A percentile compares a stretch with the other conserved stretches of the same genome.
Conservation (phyloP, 257 asterid species). For the Plantago elongata region DNA sequence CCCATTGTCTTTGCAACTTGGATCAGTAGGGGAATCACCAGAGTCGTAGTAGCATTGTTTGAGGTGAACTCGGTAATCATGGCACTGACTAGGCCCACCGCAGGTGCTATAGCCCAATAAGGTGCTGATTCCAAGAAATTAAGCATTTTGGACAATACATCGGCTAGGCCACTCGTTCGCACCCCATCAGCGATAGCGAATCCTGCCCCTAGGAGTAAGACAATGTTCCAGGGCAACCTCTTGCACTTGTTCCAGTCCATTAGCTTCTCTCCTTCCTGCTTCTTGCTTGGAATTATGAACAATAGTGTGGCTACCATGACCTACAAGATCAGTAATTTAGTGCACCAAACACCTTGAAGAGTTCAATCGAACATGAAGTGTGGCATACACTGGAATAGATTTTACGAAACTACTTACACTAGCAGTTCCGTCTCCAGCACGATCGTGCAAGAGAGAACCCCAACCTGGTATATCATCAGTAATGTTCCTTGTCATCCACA, state of each 20-base stretch:
- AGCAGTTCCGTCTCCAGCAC: slow-evolving; percentile 91
- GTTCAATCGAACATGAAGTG: no score
- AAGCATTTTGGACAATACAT: slow-evolving; percentile 47
- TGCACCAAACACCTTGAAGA: no score
- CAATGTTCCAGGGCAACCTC: slow-evolving; percentile 79
- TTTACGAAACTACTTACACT: slow-evolving; percentile 41
- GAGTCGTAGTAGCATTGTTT: slow-evolving; percentile 74
- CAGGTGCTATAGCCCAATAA: slow-evolving; percentile 71
- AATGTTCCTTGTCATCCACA: slow-evolving; percentile 94
- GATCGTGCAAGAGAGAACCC: slow-evolving; percentile 72
- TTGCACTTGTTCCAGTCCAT: slow-evolving; percentile 99
- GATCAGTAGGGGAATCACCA: slow-evolving; percentile 58
- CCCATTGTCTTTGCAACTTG: slow-evolving; percentile 60
- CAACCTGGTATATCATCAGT: slow-evolving; percentile 92
- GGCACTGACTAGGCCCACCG: slow-evolving; percentile 54
- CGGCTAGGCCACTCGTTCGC: slow-evolving; percentile 77
- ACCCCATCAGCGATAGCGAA: slow-evolving; percentile 91
- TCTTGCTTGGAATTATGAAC: slow-evolving; percentile 80
- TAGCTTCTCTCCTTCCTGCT: slow-evolving; percentile 67
- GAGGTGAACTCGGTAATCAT: slow-evolving; percentile 79
- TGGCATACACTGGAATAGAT: no score
- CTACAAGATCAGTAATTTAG: slow-evolving; percentile 18
- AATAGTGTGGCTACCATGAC: slow-evolving; percentile 88
- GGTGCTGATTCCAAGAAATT: slow-evolving; percentile 58
- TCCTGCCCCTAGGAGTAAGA: slow-evolving; percentile 80